A percentile compares a stretch with the other conserved stretches of the same genome.
These are phyloP conservation scores for Hypsizygus marmoreus DNA, from an alignment of 768 basidiomycete species.

Conservation along the genomic window DNA sequence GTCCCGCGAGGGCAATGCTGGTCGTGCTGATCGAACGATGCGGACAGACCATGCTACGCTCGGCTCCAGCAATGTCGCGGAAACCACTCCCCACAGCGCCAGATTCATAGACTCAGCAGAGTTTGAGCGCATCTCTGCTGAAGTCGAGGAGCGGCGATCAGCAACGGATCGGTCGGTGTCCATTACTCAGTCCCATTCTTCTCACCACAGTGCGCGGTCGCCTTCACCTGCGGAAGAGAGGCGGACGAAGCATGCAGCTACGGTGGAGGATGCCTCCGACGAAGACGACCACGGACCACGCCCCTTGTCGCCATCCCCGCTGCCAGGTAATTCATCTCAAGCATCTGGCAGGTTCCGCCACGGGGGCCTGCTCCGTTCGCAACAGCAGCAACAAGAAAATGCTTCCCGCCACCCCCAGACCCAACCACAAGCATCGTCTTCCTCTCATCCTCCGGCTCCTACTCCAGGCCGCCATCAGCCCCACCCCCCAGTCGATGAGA, in stretches of 20 bases:
- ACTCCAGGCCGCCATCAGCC: constrained; percentile 26
- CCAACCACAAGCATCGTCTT: constrained; percentile 5
- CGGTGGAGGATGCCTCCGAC: constrained; percentile 16
- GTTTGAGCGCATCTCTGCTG: constrained; percentile 60
- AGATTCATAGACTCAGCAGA: constrained; percentile 58
- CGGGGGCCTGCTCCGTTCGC: neutral
- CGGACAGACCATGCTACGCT: constrained; percentile 57
- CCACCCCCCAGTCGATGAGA: constrained; percentile 25
- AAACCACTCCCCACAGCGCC: constrained; percentile 17
- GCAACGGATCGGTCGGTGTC: constrained; percentile 2
- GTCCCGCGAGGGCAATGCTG: constrained; percentile 23
- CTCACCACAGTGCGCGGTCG: constrained; percentile 1
- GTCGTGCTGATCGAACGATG: constrained; percentile 45
- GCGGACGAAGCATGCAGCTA: constrained; percentile 1
- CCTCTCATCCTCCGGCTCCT: constrained; percentile 35
- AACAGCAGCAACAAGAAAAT: no score
- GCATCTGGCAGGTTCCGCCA: neutral
- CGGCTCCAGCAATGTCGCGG: constrained; percentile 38
- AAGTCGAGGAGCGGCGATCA: constrained; percentile 42
- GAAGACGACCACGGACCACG: constrained; percentile 7
- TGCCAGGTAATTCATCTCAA: no score
- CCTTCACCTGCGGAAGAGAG: constrained; percentile 7
- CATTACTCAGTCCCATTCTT: neutral
- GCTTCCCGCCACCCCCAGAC: neutral
- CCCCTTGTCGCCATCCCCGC: constrained; percentile 1